Conservation (phyloP, 257 asterid species). For the Solanum habrochaites region DNA sequence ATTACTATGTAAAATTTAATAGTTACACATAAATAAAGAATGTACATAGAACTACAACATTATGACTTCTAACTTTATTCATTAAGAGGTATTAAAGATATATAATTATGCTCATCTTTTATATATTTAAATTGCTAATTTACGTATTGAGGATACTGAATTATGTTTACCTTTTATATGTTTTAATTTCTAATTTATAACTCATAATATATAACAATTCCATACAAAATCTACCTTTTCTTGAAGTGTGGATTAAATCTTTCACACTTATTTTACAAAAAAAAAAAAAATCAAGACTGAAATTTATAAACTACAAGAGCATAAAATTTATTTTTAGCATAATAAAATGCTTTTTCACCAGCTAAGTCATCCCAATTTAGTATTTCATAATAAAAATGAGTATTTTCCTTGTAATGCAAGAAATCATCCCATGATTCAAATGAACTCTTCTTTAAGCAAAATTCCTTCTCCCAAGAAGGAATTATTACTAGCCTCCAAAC, state of each 20-base stretch:
- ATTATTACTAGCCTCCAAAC: constrained; percentile 2
- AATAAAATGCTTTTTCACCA: constrained; percentile 8
- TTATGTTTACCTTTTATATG: too few relatives aligned
- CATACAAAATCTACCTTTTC: too few relatives aligned
- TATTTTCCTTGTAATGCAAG: background rate
- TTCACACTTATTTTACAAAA: too few relatives aligned
- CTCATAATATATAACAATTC: too few relatives aligned
- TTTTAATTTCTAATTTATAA: too few relatives aligned
- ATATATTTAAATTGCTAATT: too few relatives aligned
- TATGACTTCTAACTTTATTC: background rate
- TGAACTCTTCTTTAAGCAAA: background rate
- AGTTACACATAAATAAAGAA: too few relatives aligned
- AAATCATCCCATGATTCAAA: constrained; percentile 5
- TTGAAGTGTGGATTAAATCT: too few relatives aligned
- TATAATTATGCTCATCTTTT: background rate
- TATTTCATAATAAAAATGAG: background rate
- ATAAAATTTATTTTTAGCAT: background rate
- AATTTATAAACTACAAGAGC: background rate
- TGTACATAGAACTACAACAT: background rate
- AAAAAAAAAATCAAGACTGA: background rate
- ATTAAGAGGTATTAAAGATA: too few relatives aligned
- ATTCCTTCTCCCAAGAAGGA: constrained; percentile 21
- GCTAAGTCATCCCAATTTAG: constrained; percentile 10
- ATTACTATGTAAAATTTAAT: too few relatives aligned
- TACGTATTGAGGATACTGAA: too few relatives aligned